Conservation (phyloP, 305 asterid species). For the Fraxinus platypoda region DNA sequence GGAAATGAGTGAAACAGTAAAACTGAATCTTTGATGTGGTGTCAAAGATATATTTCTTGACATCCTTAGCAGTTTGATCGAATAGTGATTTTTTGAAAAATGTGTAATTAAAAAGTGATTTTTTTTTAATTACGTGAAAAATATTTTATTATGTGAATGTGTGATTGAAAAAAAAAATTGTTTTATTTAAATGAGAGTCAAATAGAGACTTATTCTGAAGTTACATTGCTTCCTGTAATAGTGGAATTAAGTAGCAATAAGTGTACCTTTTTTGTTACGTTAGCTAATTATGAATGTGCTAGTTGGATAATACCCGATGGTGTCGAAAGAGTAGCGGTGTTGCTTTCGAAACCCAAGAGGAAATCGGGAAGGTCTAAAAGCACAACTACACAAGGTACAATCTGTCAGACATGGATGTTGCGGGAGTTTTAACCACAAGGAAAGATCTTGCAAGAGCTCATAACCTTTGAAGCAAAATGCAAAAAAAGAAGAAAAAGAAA, state of each 20-base stretch:
- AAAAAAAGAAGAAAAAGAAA: no score
- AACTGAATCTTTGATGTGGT: neutral
- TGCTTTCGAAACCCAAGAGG: neutral
- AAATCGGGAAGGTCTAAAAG: neutral
- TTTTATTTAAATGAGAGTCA: no score
- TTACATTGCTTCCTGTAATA: neutral
- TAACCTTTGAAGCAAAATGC: neutral
- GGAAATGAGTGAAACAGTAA: neutral
- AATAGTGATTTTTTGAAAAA: no score
- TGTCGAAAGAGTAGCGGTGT: neutral
- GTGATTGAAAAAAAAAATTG: no score
- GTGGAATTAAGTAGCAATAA: neutral
- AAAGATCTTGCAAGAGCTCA: neutral
- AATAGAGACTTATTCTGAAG: neutral
- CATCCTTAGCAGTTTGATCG: neutral
- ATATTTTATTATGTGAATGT: no score
- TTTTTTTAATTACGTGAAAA: no score
- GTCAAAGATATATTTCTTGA: neutral
- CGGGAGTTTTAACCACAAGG: neutral
- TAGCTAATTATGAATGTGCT: neutral
- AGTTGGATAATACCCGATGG: neutral
- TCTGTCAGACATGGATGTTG: neutral
- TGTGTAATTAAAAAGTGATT: no score
- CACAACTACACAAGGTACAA: neutral
- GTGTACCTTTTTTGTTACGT: neutral